phyloP scores from a whole-genome alignment of 1,139 yeast species.

The Blastobotrys persicus region DNA sequence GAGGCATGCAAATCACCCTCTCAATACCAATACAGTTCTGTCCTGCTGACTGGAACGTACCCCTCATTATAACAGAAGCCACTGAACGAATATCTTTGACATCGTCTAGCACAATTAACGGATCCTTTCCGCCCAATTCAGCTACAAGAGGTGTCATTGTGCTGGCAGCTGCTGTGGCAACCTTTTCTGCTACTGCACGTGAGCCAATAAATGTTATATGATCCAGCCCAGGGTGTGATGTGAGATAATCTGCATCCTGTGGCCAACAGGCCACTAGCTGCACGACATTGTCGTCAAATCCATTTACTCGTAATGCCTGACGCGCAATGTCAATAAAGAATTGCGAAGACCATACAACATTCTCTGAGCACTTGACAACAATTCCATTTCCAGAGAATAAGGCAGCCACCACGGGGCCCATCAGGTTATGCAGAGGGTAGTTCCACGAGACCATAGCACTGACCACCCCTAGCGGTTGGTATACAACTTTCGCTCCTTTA shows the following conservation, averaged over 20 bases:
- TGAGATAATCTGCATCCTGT: conserved; percentile 79
- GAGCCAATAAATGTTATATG: conserved; percentile 96
- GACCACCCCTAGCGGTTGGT: conserved; percentile 86
- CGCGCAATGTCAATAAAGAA: conserved; percentile 71
- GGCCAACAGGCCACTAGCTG: conserved; percentile 78
- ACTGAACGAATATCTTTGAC: conserved; percentile 50
- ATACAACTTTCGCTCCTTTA: conserved; percentile 87
- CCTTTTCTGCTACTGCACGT: conserved; percentile 88
- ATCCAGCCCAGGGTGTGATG: conserved; percentile 74
- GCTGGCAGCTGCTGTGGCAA: conserved; percentile 75
- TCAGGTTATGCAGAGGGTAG: conserved; percentile 81
- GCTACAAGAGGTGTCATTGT: conserved; percentile 89
- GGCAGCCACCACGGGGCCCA: conserved; percentile 90
- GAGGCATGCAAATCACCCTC: conserved; percentile 75
- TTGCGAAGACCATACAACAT: conserved; percentile 90
- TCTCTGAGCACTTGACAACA: conserved; percentile 89
- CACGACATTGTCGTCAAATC: conserved; percentile 74
- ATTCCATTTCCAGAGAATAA: conserved; percentile 88
- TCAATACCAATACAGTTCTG: conserved; percentile 98
- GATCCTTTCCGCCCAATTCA: conserved; percentile 95
- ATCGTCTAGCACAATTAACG: conserved; percentile 75
- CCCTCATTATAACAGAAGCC: conserved; percentile 84
- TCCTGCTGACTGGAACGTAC: conserved; percentile 94
- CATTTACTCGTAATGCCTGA: conserved; percentile 67
- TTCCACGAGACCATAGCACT: conserved; percentile 95